phyloP scores from a whole-genome alignment of 2,329 filamentous ascomycete genomes.

The Myriosclerotinia duriaeana region DNA sequence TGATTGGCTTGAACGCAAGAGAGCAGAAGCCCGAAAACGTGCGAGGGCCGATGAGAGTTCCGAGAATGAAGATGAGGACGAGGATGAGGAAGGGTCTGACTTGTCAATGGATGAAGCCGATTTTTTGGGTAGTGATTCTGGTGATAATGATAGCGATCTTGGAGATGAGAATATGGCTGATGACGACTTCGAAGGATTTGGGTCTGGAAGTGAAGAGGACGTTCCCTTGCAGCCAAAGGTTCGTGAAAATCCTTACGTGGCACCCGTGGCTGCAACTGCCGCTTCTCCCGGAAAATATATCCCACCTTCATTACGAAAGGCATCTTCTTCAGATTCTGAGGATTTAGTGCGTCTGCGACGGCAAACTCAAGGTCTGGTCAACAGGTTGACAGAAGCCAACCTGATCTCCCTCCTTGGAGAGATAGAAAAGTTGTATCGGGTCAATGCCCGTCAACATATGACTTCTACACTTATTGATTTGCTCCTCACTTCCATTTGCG shows the following conservation, averaged over 20 bases:
- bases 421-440: slow-evolving; percentile 78
- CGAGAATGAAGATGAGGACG: slow-evolving; percentile 31
- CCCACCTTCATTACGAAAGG: slow-evolving; percentile 76
- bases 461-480: slow-evolving; percentile 77
- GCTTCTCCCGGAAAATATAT: slow-evolving; percentile 73
- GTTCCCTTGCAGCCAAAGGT: slow-evolving; percentile 46
- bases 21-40: slow-evolving; percentile 46
- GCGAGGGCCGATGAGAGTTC: slow-evolving; percentile 17
- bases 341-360: slow-evolving; percentile 67
- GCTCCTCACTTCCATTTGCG: slow-evolving; percentile 75
- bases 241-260: slow-evolving; percentile 85
- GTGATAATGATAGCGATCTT: slow-evolving; percentile 33
- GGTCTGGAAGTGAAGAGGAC: slow-evolving; percentile 43
- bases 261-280: slow-evolving; percentile 56
- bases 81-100: slow-evolving; percentile 40
- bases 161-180: slow-evolving; percentile 44
- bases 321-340: slow-evolving; percentile 63
- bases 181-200: slow-evolving; percentile 43
- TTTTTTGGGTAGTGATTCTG: slow-evolving; percentile 37
- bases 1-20: slow-evolving; percentile 60
- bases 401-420: slow-evolving; percentile 80
- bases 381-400: slow-evolving; percentile 89
- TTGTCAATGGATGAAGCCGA: slow-evolving; percentile 37
- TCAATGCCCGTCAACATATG: slow-evolving; percentile 83
- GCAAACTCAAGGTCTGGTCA: slow-evolving; percentile 84